phyloP scores from a whole-genome alignment of 148 eudicot genomes.

The Nepenthes gracilis region DNA sequence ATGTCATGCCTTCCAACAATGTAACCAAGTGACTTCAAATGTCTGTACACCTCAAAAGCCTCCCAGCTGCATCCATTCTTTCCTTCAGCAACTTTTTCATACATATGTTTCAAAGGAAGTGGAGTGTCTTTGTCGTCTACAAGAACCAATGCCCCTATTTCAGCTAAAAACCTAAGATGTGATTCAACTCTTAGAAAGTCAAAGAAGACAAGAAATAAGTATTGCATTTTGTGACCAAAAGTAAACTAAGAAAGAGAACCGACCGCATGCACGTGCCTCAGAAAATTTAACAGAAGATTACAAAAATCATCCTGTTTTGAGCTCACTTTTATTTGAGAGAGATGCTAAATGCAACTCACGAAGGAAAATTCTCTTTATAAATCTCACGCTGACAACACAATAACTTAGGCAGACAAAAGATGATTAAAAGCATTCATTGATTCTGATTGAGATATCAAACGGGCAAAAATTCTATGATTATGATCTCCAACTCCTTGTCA shows the following conservation, averaged over 20 bases:
- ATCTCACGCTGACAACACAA: not conserved
- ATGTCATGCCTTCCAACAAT: constrained; percentile 57
- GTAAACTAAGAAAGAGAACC: not conserved
- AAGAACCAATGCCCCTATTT: constrained; percentile 60
- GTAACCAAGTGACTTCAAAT: constrained; percentile 78
- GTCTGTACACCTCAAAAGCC: constrained; percentile 60
- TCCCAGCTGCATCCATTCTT: constrained; percentile 65
- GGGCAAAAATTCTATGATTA: not conserved
- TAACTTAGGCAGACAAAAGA: not conserved
- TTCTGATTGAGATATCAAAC: not conserved
- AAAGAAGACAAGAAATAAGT: not conserved
- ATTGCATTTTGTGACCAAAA: not conserved
- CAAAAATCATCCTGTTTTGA: no score
- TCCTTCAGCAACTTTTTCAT: constrained; percentile 43
- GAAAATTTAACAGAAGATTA: not conserved
- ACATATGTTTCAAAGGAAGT: constrained; percentile 41
- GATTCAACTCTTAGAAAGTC: constrained; percentile 2
- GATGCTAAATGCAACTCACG: no score
- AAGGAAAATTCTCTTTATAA: not conserved
- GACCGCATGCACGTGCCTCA: not conserved
- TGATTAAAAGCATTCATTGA: not conserved
- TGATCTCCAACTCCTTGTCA: not conserved
- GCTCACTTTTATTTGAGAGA: no score
- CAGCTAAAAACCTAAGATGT: constrained; percentile 60
- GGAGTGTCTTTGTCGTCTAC: constrained; percentile 29